Base-by-base conservation (phyloP, 2,329 filamentous ascomycete species). In the Apiospora rasikravindrae region DNA sequence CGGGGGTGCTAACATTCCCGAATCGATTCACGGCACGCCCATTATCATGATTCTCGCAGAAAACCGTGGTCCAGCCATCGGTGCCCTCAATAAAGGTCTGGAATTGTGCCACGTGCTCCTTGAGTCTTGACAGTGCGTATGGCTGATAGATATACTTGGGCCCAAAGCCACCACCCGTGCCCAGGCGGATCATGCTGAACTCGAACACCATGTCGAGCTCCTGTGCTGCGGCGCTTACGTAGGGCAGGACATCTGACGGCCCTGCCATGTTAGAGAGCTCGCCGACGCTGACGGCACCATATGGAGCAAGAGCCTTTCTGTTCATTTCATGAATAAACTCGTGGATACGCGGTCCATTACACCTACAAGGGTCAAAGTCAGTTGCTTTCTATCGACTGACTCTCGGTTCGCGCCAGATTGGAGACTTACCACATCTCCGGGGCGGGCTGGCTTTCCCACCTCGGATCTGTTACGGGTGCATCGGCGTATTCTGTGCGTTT, bases 41-140 rank as follows among this genome's bases (percentile, higher is more conserved):
- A 49, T 90, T 88, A 75, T 92, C 90, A 77, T 92, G 90, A 74
- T 92, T 92, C 75, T 92, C 90, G 69, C 87, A 84, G 75, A 91
- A 92, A 0, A 87, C 86, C 0, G 89, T 90, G 0, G 88, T 87
- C 89, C 89, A 91, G 0, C 84, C 85, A 67, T 88, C 86, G 1
- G 82, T 86, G 13, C 83, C 84, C 69, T 84, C 80, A 47, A 86
- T 84, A 57, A 88, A 84, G 1, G 80, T 82, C 77, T 89, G 88
- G 83, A 86, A 88, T 61, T 82, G 86, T 11, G 80, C 74, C 0
- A 87, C 81, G 13, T 86, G 77, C 2, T 74, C 73, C 75, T 88
- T 87, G 57, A 89, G 77, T 7, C 83, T 82, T 0, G 83, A 80
- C 0, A 89, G 76, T 0, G 81, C 79, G 72, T 84, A 89, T 0